phyloP scores from a whole-genome alignment of 1,284 basidiomycete genomes.

The Vanrija humicola region DNA sequence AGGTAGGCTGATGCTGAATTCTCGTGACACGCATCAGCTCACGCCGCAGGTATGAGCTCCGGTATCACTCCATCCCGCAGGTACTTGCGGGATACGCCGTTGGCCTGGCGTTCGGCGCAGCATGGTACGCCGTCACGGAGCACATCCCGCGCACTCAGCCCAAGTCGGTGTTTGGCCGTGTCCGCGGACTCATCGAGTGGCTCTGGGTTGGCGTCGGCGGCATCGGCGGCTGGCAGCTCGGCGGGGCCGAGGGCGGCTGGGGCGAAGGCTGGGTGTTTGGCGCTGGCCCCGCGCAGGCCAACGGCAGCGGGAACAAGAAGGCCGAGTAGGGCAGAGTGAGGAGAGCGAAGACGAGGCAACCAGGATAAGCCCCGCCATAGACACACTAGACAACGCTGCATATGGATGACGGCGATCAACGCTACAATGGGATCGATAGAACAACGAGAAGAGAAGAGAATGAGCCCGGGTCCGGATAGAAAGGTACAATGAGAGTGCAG shows the following conservation, averaged over 20 bases:
- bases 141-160: constrained; percentile 31
- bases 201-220: constrained; percentile 39
- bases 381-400: constrained; percentile 4
- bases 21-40: background rate
- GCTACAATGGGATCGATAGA: constrained; percentile 2
- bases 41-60: constrained; percentile 35
- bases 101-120: constrained; percentile 26
- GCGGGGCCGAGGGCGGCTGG: constrained; percentile 37
- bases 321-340: constrained; percentile 1
- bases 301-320: background rate
- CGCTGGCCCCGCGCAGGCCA: background rate
- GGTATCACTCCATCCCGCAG: constrained; percentile 43
- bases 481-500: background rate
- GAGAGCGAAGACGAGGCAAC: background rate
- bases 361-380: too few relatives aligned
- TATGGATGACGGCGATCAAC: background rate
- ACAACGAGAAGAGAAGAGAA: background rate
- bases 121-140: constrained; percentile 35
- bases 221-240: constrained; percentile 37
- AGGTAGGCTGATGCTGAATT: constrained; percentile 23
- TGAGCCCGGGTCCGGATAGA: background rate
- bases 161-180: constrained; percentile 13
- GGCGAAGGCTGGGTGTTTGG: constrained; percentile 34
- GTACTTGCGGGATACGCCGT: constrained; percentile 37
- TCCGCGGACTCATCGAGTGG: constrained; percentile 22